Conservation (phyloP, 108 stramenopile genomes). For the Phaeodactylum tricornutum region DNA sequence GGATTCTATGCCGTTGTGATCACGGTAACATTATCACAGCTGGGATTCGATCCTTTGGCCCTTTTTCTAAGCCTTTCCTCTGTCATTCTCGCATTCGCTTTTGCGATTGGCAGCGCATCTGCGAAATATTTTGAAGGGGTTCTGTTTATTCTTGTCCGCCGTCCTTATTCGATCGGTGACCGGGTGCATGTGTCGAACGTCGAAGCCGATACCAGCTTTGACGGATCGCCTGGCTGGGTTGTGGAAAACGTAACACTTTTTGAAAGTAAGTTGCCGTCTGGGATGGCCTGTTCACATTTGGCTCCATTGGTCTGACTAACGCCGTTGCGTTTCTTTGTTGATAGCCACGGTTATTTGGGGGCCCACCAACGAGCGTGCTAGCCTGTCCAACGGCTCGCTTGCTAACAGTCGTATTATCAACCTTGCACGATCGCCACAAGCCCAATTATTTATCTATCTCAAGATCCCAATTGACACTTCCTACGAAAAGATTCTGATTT, state of each 20-base stretch:
- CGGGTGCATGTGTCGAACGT: slow-evolving; percentile 32
- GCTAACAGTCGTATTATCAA: slow-evolving; percentile 59
- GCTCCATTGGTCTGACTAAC: slow-evolving; percentile 11
- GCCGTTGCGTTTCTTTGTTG: slow-evolving; percentile 12
- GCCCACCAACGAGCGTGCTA: slow-evolving; percentile 58
- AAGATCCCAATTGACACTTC: slow-evolving; percentile 51
- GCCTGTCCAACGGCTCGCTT: slow-evolving; percentile 48
- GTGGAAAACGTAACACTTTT: slow-evolving; percentile 29
- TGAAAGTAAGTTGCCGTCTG: slow-evolving; percentile 27
- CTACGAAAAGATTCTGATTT: slow-evolving; percentile 30
- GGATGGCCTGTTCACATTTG: slow-evolving; percentile 20
- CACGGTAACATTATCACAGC: slow-evolving; percentile 28
- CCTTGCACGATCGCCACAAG: slow-evolving; percentile 53
- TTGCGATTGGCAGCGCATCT: slow-evolving; percentile 25
- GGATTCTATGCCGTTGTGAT: slow-evolving; percentile 33
- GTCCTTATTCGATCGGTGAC: slow-evolving; percentile 66
- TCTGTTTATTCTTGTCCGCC: slow-evolving; percentile 42
- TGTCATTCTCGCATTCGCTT: slow-evolving; percentile 27
- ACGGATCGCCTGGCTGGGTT: slow-evolving; percentile 49
- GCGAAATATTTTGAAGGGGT: slow-evolving; percentile 42
- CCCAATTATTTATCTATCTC: slow-evolving; percentile 24
- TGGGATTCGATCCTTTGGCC: slow-evolving; percentile 33
- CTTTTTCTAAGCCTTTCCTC: slow-evolving; percentile 24
- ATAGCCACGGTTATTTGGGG: slow-evolving; percentile 33
- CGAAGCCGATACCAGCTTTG: slow-evolving; percentile 18